These are phyloP conservation scores for Paraphaeosphaeria minitans DNA, from an alignment of 2,329 filamentous ascomycete species.

Conservation along the genomic window DNA sequence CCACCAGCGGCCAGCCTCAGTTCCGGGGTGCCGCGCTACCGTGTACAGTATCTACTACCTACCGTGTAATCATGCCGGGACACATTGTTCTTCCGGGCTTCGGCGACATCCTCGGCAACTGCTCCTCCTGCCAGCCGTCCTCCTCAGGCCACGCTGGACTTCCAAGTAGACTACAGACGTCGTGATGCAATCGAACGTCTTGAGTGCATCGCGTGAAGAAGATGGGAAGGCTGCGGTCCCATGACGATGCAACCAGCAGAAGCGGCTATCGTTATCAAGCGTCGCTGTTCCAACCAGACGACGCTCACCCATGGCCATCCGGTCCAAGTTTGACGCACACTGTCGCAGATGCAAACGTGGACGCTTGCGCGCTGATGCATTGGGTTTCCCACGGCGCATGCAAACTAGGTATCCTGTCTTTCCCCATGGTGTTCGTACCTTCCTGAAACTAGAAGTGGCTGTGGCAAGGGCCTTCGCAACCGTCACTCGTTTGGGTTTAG, in stretches of 20 bases:
- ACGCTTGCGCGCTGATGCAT: not conserved
- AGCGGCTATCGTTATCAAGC: not conserved
- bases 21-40: not conserved
- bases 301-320: not conserved
- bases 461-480: slow-evolving; percentile 16
- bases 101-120: slow-evolving; percentile 10
- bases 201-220: not conserved
- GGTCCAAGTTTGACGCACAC: not conserved
- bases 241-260: not conserved
- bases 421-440: not conserved
- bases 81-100: slow-evolving; percentile 28
- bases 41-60: too few relatives aligned
- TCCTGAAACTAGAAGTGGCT: not conserved
- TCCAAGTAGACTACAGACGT: not conserved
- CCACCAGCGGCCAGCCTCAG: not conserved
- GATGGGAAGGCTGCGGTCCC: not conserved
- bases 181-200: slow-evolving; percentile 7
- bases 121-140: not conserved
- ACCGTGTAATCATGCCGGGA: too few relatives aligned
- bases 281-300: not conserved
- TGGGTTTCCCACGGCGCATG: not conserved
- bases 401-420: not conserved
- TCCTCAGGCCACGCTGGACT: not conserved
- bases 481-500: slow-evolving; percentile 14
- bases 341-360: not conserved